Base-by-base conservation (phyloP, 345 rosid genomes). In the Lumnitzera littorea region DNA sequence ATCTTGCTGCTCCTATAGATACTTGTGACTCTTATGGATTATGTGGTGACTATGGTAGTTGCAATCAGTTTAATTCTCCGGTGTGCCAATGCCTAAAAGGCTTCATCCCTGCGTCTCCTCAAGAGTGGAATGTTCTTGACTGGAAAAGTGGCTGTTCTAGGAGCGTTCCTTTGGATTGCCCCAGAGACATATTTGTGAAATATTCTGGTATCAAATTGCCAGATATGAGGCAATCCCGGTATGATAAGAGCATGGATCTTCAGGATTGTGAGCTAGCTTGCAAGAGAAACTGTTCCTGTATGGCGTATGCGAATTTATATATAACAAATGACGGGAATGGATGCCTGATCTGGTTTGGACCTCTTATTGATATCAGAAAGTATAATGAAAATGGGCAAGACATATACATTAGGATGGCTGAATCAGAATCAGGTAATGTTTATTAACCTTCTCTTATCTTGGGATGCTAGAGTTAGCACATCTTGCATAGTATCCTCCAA, bases 271-370 rank as follows among this genome's bases (percentile, higher is more conserved):
- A 62, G 63, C 57, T 49, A 15, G 62, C 51, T 24, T 82, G 91
- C 58, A 9, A 49, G 47, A 67, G 47, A 31, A 69, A 77, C 46
- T 84, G 86, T 67, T 69, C 74, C 24, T 85, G 87, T 63, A 67
- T 67, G 1, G 87, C 87, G 13, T 85, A 66, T 69, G 66, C 85
- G 0, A 70, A 48, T 15, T 47, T 64, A 3, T 70, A 80, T 61
- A 72, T 81, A 6, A 66, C 58, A 12, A 50, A n/a, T 41, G 72
- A 67, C 5, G 83, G 78, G 4, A 68, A 53, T 14, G 91, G 84
- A 5, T 85, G 91, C 57, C 78, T 82, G 50, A 62, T 61, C 15
- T 85, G 91, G 91, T 70, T 52, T 17, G 81, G 72, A 1, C 43
- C 43, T 1, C 43, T 36, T 2, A 36, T 36, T 36, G 43, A 36